Evolutionary conservation across 192 early-diverging fungal species (phyloP), one percentile per base, ranked within the genome.

Genomic region (Linnemannia schmuckeri): DNA sequence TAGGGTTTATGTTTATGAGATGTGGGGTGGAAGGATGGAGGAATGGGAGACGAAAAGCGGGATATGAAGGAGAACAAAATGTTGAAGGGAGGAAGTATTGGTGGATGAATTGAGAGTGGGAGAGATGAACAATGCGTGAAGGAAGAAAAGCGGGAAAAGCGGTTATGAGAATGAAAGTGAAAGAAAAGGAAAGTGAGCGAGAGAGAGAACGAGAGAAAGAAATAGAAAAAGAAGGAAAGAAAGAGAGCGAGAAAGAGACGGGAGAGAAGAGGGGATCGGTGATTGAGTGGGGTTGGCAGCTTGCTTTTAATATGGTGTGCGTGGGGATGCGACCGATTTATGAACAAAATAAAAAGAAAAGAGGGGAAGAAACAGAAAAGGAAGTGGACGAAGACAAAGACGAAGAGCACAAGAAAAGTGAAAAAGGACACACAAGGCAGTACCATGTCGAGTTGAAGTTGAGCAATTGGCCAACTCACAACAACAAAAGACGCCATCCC

Each of bases 11-110:
- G 63, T 33, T 46, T 38, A 7, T 22, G 41, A 35, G 37, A n/a
- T 44, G 27, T 61, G 24, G 20, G 47, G 17, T 12, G 20, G 49
- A 70, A 70, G 40, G 38, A 52, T 46, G 41, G 41, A 41, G 41
- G 41, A 44, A 6, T 27, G 30, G 42, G 18, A 7, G 41, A 49
- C 1, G 6, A n/a, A 40, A 30, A n/a, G 22, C 44, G 52, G 30
- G 61, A 15, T 66, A 66, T 33, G 30, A 66, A 61, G 6, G 24
- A 76, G 38, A 35, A 80, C 38, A 80, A 61, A 74, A 38, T 33
- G 79, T 37, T 40, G 6, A 55, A 37, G 35, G 52, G 30, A 52
- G 20, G 46, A 80, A 63, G 24, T 57, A 74, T 12, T 0, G 66
- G 33, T 24, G 17, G 12, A 33, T 52, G 54, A 37, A 30, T 7